These are phyloP conservation scores for Phytophthora litchii DNA, from an alignment of 352 stramenopile genomes.

Conservation along the genomic window DNA sequence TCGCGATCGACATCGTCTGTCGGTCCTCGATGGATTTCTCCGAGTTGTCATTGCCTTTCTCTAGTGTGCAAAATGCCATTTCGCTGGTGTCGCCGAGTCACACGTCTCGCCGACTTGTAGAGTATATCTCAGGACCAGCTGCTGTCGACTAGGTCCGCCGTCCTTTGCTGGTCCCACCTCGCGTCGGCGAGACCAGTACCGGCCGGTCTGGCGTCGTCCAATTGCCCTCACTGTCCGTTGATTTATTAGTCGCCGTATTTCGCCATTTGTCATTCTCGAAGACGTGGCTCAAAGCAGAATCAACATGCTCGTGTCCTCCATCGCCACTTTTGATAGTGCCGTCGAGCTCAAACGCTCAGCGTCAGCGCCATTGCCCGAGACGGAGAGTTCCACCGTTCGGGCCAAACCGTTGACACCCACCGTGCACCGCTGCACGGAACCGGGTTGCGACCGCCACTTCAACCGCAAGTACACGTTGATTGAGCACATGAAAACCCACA, in stretches of 20 bases:
- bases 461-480: conserved; percentile 55
- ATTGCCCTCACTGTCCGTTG: conserved; percentile 25
- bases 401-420: conserved; percentile 15
- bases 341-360: conserved; percentile 12
- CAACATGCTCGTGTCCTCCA: conserved; percentile 14
- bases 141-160: conserved; percentile 14
- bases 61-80: conserved; percentile 12
- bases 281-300: conserved; percentile 13
- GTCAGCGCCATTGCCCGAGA: conserved; percentile 17
- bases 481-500: conserved; percentile 65
- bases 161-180: conserved; percentile 28
- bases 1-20: background rate
- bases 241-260: conserved; percentile 16
- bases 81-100: conserved; percentile 24
- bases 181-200: conserved; percentile 21
- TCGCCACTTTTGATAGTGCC: conserved; percentile 4
- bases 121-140: conserved; percentile 27
- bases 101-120: conserved; percentile 23
- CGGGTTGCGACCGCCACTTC: conserved; percentile 36
- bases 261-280: conserved; percentile 5
- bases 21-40: background rate
- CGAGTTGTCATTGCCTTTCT: background rate
- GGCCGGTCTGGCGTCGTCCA: conserved; percentile 7
- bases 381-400: conserved; percentile 4
- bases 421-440: conserved; percentile 26